Percentiles rank a stretch among this genome's conserved stretches.
Evolutionary conservation across 2,329 filamentous ascomycete species (phyloP).

Genomic region (Emmonsiellopsis sp.): DNA sequence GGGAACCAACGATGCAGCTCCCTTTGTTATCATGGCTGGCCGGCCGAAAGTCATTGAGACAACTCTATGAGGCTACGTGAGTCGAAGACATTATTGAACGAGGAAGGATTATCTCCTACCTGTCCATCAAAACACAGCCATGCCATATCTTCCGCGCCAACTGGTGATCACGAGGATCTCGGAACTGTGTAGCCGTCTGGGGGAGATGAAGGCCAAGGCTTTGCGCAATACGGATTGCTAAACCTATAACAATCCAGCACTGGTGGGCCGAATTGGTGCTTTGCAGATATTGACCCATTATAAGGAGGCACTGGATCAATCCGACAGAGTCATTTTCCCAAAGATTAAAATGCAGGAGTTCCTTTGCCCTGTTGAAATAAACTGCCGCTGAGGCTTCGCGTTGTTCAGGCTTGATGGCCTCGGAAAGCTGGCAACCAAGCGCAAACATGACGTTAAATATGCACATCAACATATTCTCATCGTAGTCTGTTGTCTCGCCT

Average conservation of each 20-base stretch:
- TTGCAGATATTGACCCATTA: constrained; percentile 42
- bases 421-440: not conserved
- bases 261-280: constrained; percentile 40
- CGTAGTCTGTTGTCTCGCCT: not conserved
- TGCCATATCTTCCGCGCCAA: constrained; percentile 25
- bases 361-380: constrained; percentile 36
- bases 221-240: constrained; percentile 39
- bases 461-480: not conserved
- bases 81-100: no score
- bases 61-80: constrained; percentile 13
- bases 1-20: not conserved
- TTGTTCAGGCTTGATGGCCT: not conserved
- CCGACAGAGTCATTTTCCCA: constrained; percentile 37
- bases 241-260: constrained; percentile 42
- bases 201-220: constrained; percentile 38
- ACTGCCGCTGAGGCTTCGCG: constrained; percentile 31
- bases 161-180: constrained; percentile 20
- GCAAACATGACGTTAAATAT: not conserved
- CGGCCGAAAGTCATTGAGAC: constrained; percentile 22
- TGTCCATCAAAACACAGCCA: constrained; percentile 28
- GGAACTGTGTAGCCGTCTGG: constrained; percentile 24
- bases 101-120: no score
- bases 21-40: not conserved
- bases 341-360: constrained; percentile 26
- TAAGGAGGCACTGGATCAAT: constrained; percentile 38